phyloP scores from a whole-genome alignment of 2,329 filamentous ascomycete genomes.

The Eutypella sp. region DNA sequence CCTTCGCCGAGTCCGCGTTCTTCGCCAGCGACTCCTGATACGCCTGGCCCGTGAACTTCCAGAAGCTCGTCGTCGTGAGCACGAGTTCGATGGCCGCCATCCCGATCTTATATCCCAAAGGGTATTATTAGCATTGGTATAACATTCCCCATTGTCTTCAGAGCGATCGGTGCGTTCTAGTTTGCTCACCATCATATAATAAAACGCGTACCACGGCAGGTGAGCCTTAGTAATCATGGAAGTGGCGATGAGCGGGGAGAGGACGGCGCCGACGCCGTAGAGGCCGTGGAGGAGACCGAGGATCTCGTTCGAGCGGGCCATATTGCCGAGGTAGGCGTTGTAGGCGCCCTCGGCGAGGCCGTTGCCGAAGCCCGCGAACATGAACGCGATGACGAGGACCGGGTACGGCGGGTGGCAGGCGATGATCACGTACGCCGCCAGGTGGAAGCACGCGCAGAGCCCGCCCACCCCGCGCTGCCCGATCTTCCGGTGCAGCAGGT shows the following conservation, averaged over 20 bases:
- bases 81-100: conserved; percentile 50
- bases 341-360: conserved; percentile 56
- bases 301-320: conserved; percentile 65
- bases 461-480: conserved; percentile 66
- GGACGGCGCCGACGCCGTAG: conserved; percentile 63
- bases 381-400: conserved; percentile 59
- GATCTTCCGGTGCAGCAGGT: conserved; percentile 33
- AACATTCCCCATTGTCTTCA: no score
- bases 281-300: conserved; percentile 64
- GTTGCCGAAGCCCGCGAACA: conserved; percentile 66
- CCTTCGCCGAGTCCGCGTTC: conserved; percentile 20
- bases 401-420: conserved; percentile 63
- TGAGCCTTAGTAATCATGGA: conserved; percentile 59
- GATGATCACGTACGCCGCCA: conserved; percentile 60
- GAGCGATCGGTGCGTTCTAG: no score
- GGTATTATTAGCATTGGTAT: no score
- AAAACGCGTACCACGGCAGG: conserved; percentile 65
- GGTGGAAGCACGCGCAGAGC: conserved; percentile 53
- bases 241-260: conserved; percentile 67
- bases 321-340: conserved; percentile 57
- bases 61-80: conserved; percentile 49
- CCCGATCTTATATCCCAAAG: conserved; percentile 43
- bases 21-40: conserved; percentile 41
- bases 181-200: conserved; percentile 68
- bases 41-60: conserved; percentile 47